phyloP scores from a whole-genome alignment of 2,329 filamentous ascomycete species.

The Aspergillus niger region DNA sequence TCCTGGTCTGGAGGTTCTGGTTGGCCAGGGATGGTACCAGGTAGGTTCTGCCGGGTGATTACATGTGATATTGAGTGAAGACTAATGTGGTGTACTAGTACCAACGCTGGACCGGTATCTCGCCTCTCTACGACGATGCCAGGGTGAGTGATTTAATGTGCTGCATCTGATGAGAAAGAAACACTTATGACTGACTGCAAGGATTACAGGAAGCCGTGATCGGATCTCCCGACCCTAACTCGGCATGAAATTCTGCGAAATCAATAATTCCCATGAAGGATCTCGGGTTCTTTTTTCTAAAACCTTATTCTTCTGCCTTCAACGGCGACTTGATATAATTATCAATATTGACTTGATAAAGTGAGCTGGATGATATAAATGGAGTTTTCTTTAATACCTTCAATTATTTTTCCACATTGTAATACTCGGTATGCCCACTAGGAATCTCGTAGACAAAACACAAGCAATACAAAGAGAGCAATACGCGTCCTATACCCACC shows the following conservation, averaged over 20 bases:
- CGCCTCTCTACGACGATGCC: slow-evolving; percentile 70
- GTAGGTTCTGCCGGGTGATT: slow-evolving; percentile 50
- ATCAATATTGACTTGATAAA: too few relatives aligned
- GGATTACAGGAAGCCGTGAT: slow-evolving; percentile 5
- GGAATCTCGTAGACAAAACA: too few relatives aligned
- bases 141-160: slow-evolving; percentile 45
- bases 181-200: neutral
- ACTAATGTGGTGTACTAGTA: slow-evolving; percentile 56
- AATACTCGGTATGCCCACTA: too few relatives aligned
- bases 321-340: too few relatives aligned
- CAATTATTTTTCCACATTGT: too few relatives aligned
- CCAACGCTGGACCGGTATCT: slow-evolving; percentile 81
- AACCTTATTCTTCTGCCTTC: too few relatives aligned
- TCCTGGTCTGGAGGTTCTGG: slow-evolving; percentile 83
- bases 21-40: slow-evolving; percentile 83
- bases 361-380: too few relatives aligned
- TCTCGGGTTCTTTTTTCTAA: too few relatives aligned
- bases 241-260: neutral
- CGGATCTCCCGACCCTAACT: neutral
- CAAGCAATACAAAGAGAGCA: too few relatives aligned
- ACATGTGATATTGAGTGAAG: neutral
- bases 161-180: neutral
- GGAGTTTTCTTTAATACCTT: too few relatives aligned
- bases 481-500: too few relatives aligned
- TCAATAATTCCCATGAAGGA: too few relatives aligned